phyloP scores from a whole-genome alignment of 202 grass and related monocot genomes.

The Elaeis oleifera region DNA sequence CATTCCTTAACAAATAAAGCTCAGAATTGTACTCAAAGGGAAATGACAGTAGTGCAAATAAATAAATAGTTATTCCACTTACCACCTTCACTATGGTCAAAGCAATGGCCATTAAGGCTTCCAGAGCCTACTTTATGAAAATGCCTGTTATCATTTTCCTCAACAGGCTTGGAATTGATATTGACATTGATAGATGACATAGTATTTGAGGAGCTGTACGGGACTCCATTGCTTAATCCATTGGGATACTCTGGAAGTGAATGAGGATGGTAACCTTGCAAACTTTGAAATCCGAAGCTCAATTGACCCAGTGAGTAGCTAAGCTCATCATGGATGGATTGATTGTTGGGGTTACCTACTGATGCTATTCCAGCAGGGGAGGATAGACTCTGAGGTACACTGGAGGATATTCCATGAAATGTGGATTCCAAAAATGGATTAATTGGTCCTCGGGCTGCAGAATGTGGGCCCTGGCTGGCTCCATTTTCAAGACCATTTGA shows the following conservation, averaged over 20 bases:
- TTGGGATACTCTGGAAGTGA: slow-evolving; percentile 40
- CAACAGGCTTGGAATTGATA: slow-evolving; percentile 28
- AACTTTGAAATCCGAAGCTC: slow-evolving; percentile 33
- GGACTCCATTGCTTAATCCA: slow-evolving; percentile 20
- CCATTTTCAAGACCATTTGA: slow-evolving; percentile 30
- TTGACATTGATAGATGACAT: slow-evolving; percentile 28
- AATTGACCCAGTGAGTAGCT: slow-evolving; percentile 37
- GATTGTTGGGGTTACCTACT: slow-evolving; percentile 26
- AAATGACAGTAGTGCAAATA: slow-evolving; percentile 7
- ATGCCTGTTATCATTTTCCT: slow-evolving; percentile 29
- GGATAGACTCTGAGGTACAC: slow-evolving; percentile 36
- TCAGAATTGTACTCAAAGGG: no score
- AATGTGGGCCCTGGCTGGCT: slow-evolving; percentile 28
- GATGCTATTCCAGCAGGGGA: slow-evolving; percentile 48
- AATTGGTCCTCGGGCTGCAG: slow-evolving; percentile 16
- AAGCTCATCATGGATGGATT: slow-evolving; percentile 24
- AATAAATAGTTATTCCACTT: slow-evolving; percentile 12
- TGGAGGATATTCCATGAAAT: slow-evolving; percentile 20
- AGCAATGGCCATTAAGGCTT: slow-evolving; percentile 36
- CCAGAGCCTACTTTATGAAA: slow-evolving; percentile 28
- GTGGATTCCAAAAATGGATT: slow-evolving; percentile 25
- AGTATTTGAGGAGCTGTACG: slow-evolving; percentile 28
- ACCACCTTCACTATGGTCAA: slow-evolving; percentile 38
- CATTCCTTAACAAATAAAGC: no score
- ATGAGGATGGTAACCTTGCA: slow-evolving; percentile 36